Conservation (phyloP, 768 basidiomycete species). For the Gloeopeniophorella convolvens region DNA sequence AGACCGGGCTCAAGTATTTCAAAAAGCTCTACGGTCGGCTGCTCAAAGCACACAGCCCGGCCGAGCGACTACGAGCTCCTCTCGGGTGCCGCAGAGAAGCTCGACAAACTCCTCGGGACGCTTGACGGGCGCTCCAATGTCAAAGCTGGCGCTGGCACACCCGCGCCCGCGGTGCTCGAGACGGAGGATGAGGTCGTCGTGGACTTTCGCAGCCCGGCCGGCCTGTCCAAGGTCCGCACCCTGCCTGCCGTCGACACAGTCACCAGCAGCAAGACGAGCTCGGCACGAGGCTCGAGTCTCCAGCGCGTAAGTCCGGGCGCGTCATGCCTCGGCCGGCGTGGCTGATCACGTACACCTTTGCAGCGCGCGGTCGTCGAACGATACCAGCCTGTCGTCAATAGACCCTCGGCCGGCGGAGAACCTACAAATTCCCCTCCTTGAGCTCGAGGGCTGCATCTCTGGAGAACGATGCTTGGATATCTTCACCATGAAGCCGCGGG, state of each 20-base stretch:
- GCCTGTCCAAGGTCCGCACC: not conserved
- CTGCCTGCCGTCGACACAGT: conserved; percentile 26
- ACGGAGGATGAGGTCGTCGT: conserved; percentile 50
- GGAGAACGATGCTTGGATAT: conserved; percentile 73
- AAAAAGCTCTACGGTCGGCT: conserved; percentile 80
- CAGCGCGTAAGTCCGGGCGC: conserved; percentile 39
- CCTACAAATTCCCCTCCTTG: conserved; percentile 58
- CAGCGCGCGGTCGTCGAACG: conserved; percentile 55
- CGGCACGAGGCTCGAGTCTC: conserved; percentile 44
- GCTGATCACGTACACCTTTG: not conserved
- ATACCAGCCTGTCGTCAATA: conserved; percentile 46
- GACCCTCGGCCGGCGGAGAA: too few species aligned
- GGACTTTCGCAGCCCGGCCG: conserved; percentile 34
- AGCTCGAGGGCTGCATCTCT: conserved; percentile 73
- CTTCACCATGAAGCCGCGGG: too few species aligned
- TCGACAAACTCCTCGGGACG: conserved; percentile 64
- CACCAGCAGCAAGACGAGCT: conserved; percentile 42
- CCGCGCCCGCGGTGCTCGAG: conserved; percentile 26
- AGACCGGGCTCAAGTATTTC: conserved; percentile 94
- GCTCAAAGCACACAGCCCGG: conserved; percentile 79
- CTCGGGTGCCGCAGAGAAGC: conserved; percentile 68
- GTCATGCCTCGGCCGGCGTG: too few species aligned
- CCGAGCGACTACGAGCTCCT: conserved; percentile 77
- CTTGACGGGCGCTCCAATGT: conserved; percentile 55
- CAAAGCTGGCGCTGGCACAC: conserved; percentile 40